Percentiles rank a stretch among this genome's conserved stretches.
These are phyloP conservation scores for Pichia sp. DNA, from an alignment of 1,139 yeast genomes.

Conservation along the genomic window DNA sequence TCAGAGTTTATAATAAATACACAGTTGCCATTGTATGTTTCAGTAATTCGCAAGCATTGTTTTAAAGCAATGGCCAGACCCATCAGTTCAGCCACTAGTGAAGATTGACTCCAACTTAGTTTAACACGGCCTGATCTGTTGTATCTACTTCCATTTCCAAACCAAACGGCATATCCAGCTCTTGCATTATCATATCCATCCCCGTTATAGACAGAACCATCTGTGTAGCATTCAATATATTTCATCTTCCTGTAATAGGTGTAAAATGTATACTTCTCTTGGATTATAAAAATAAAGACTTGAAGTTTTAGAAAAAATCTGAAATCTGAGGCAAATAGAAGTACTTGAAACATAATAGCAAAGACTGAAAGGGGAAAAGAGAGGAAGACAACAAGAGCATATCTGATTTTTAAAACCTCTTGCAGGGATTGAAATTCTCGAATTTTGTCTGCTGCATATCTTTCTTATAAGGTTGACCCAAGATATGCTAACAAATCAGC, in stretches of 20 bases:
- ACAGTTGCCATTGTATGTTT: neutral
- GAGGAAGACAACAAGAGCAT: too few species aligned
- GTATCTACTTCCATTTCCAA: neutral
- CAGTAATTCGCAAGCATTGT: neutral
- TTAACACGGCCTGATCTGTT: neutral
- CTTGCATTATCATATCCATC: neutral
- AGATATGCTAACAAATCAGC: constrained; percentile 70
- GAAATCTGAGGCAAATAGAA: too few species aligned
- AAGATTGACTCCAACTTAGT: neutral
- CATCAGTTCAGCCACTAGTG: neutral
- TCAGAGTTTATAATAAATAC: neutral
- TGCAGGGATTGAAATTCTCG: neutral
- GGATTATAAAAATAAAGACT: too few species aligned
- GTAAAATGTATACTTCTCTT: too few species aligned
- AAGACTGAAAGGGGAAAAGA: too few species aligned
- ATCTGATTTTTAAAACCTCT: too few species aligned
- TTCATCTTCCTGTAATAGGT: neutral
- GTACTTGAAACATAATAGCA: too few species aligned
- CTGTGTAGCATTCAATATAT: neutral
- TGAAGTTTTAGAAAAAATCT: too few species aligned
- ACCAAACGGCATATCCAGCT: neutral
- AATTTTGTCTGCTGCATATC: neutral
- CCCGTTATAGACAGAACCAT: neutral
- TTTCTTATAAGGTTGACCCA: constrained; percentile 31
- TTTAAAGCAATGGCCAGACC: too few species aligned